Conservation (phyloP, 1,284 basidiomycete species). For the Irpex lacteus region DNA sequence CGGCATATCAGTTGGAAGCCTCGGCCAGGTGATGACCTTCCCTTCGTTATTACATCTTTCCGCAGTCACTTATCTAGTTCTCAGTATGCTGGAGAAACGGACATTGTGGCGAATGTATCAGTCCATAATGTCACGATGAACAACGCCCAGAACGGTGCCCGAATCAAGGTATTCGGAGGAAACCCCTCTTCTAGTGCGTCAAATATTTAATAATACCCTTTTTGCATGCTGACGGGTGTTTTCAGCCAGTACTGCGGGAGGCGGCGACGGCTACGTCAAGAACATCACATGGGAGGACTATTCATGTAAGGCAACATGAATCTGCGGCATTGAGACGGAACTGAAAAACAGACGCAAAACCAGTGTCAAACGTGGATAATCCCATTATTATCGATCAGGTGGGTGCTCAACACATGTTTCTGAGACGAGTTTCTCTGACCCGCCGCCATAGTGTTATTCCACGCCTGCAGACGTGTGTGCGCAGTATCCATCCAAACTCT, state of each 20-base stretch:
- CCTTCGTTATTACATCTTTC: constrained; percentile 1
- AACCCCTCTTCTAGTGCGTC: constrained; percentile 27
- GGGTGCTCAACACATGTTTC: constrained; percentile 1
- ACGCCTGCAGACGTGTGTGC: constrained; percentile 43
- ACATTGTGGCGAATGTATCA: constrained; percentile 67
- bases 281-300: constrained; percentile 54
- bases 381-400: constrained; percentile 57
- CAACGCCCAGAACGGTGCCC: constrained; percentile 60
- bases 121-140: constrained; percentile 56
- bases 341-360: not conserved
- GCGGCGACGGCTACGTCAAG: constrained; percentile 58
- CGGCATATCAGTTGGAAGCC: constrained; percentile 59
- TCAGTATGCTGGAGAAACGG: constrained; percentile 56
- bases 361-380: constrained; percentile 48
- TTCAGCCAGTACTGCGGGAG: constrained; percentile 37
- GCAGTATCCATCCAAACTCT: constrained; percentile 49
- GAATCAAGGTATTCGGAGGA: constrained; percentile 69
- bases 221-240: not conserved
- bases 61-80: constrained; percentile 30
- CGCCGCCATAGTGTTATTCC: constrained; percentile 45
- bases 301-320: constrained; percentile 17
- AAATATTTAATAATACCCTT: not conserved
- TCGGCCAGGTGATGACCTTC: constrained; percentile 25
- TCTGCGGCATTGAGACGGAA: not conserved
- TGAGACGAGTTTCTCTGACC: not conserved